Base-by-base conservation (phyloP, 2,329 filamentous ascomycete species). In the Colletotrichum plurivorum region DNA sequence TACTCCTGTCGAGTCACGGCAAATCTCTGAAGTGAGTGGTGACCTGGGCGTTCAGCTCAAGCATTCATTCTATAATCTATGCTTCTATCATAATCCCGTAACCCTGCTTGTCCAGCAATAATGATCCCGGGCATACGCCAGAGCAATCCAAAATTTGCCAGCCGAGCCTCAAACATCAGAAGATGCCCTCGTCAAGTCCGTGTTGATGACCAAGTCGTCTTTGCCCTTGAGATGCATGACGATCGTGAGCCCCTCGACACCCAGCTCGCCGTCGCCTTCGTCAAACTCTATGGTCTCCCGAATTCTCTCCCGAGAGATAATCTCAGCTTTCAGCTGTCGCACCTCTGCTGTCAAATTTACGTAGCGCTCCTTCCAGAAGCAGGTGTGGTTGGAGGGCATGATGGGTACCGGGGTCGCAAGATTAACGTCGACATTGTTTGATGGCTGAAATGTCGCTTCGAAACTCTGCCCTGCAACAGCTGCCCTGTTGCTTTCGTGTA, bases 171-270 rank as follows among this genome's bases (percentile, higher is more conserved):
- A 63, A 41, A 57, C 13, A 3, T 64, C 43, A 10, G 49, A 63
- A 57, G 59, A 64, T 15, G 49, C 51, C 56, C 53, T 53, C 7
- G 52, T 70, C 74, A 86, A 76, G 73, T 86, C 82, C 3, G 85
- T 87, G 63, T 84, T 85, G 73, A 88, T 84, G 54, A 87, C 81
- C 73, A 88, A 72, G 69, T 88, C 85, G 55, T 87, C 84, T 75
- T 80, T 84, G 52, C 81, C 80, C 72, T 76, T 83, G 73, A 85
- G 76, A 75, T 87, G 86, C 75, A 88, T 78, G 54, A 87, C 82
- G 68, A 87, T 83, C 6, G 85, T 87, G 59, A 87, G 73, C 12
- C 84, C 84, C 67, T 85, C 80, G 36, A 87, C 82, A 16, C 81
- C 81, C 53, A 83, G 71, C 25, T 83, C 80, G 16, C 78, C 78